Conservation (phyloP, 2,329 filamentous ascomycete species). For the Leptographium procerum region DNA sequence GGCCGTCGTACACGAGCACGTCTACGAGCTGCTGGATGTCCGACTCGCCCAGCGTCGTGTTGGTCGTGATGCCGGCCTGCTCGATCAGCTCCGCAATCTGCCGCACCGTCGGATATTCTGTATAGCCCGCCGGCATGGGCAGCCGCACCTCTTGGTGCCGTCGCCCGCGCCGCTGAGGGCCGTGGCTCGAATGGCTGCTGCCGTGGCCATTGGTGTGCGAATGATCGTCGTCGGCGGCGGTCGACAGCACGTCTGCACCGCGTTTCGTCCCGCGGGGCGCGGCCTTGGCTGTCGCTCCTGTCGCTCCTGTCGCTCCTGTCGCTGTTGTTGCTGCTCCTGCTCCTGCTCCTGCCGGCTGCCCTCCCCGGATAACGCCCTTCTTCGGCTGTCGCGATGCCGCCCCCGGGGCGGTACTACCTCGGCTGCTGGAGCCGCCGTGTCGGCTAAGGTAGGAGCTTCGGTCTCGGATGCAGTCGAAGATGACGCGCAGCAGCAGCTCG, state of each 20-base stretch:
- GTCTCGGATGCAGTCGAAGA: slow-evolving; percentile 62
- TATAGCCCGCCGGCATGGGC: slow-evolving; percentile 54
- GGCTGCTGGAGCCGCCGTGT: slow-evolving; percentile 21
- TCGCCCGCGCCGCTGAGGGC: slow-evolving; percentile 13
- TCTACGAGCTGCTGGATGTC: slow-evolving; percentile 81
- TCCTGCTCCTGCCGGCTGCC: neutral
- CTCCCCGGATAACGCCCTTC: slow-evolving; percentile 31
- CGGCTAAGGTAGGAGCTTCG: slow-evolving; percentile 56
- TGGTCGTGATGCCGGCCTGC: slow-evolving; percentile 56
- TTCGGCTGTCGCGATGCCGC: slow-evolving; percentile 19
- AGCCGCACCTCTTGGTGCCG: slow-evolving; percentile 27
- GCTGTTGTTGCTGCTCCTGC: neutral
- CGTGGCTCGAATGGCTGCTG: neutral
- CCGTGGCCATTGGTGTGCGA: neutral
- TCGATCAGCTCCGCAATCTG: slow-evolving; percentile 69
- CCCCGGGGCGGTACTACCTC: slow-evolving; percentile 14
- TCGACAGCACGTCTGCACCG: slow-evolving; percentile 33
- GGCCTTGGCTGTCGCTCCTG: neutral
- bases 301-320: neutral
- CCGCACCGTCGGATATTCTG: slow-evolving; percentile 67
- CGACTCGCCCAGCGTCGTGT: slow-evolving; percentile 56
- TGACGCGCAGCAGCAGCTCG: slow-evolving; percentile 58
- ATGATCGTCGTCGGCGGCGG: slow-evolving; percentile 18
- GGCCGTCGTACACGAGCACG: slow-evolving; percentile 79
- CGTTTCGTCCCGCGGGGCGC: slow-evolving; percentile 33